Evolutionary conservation across 495 filamentous ascomycete species (phyloP).

Genomic region (Xylaria palmicola): DNA sequence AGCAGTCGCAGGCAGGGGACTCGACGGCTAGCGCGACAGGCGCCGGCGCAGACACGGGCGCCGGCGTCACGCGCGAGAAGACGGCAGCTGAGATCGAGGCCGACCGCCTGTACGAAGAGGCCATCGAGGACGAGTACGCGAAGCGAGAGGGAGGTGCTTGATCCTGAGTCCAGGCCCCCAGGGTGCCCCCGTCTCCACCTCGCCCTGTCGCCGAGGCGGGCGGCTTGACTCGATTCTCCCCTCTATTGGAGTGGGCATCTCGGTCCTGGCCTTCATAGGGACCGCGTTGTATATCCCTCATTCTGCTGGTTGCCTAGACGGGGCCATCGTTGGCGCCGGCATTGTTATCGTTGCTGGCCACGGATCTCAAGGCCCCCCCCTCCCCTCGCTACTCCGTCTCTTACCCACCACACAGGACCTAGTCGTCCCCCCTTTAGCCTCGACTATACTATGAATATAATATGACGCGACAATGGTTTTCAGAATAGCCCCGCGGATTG

Average conservation of each 20-base stretch:
- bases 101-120: conserved; percentile 62
- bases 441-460: background rate
- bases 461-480: background rate
- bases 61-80: conserved; percentile 37
- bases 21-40: conserved; percentile 23
- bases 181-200: background rate
- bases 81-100: conserved; percentile 50
- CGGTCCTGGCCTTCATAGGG: background rate
- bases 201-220: background rate
- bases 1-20: conserved; percentile 1
- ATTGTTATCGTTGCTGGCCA: background rate
- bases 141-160: conserved; percentile 68
- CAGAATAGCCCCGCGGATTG: background rate
- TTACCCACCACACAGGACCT: background rate
- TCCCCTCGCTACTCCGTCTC: background rate
- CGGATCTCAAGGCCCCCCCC: background rate
- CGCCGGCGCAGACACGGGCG: conserved; percentile 41
- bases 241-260: background rate
- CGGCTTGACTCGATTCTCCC: background rate
- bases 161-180: background rate
- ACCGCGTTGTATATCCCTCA: background rate
- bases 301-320: background rate
- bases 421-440: background rate
- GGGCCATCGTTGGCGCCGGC: background rate
- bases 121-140: conserved; percentile 73